Evolutionary conservation across 495 filamentous ascomycete species (phyloP).

Genomic region (Penicillium tannophilum): DNA sequence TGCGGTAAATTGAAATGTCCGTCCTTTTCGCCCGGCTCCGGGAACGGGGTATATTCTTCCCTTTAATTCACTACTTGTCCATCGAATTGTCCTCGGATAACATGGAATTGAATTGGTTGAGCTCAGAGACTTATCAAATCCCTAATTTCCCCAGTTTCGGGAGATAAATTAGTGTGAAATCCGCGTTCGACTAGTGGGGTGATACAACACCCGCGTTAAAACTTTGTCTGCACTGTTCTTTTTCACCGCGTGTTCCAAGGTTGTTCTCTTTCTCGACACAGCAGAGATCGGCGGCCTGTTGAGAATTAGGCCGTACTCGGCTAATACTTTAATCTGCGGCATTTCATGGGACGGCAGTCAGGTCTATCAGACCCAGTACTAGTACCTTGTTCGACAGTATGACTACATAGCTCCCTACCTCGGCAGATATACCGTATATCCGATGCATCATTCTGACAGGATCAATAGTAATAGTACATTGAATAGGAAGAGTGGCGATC

Average conservation of each 20-base stretch:
- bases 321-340: neutral
- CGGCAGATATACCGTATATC: neutral
- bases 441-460: neutral
- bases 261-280: neutral
- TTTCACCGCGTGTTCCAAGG: constrained; percentile 4
- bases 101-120: neutral
- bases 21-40: constrained; percentile 15
- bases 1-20: constrained; percentile 2
- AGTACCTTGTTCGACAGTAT: too few relatives aligned
- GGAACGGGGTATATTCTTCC: neutral
- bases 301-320: constrained; percentile 1
- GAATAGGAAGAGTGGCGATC: constrained; percentile 50
- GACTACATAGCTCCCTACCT: too few relatives aligned
- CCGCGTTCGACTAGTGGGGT: constrained; percentile 2
- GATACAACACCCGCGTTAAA: constrained; percentile 3
- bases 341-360: neutral
- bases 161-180: neutral
- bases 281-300: constrained; percentile 18
- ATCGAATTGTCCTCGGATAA: neutral
- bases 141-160: neutral
- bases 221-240: constrained; percentile 1
- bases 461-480: constrained; percentile 25
- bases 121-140: neutral
- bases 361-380: too few relatives aligned
- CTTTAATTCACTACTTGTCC: neutral